phyloP scores from a whole-genome alignment of 257 asterid species.

The Solanum gracilifrons region DNA sequence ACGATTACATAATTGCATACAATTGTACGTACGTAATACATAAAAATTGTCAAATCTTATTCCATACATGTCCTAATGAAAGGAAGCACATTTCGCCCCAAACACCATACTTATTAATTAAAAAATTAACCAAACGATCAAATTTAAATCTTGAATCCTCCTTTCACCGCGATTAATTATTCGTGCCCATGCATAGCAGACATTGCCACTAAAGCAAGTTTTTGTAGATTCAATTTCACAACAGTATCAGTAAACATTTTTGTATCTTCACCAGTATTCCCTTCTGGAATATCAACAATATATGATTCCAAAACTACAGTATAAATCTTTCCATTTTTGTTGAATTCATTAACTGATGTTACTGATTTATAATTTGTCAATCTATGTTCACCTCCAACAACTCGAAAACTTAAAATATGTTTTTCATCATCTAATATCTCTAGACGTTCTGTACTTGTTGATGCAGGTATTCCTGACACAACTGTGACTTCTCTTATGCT shows the following conservation, averaged over 20 bases:
- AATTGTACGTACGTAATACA: neutral
- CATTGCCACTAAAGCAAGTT: constrained; percentile 58
- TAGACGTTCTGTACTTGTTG: constrained; percentile 81
- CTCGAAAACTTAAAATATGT: constrained; percentile 63
- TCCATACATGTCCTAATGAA: fast-evolving
- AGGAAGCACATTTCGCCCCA: too few relatives aligned
- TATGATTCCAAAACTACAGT: constrained; percentile 70
- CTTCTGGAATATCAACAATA: constrained; percentile 79
- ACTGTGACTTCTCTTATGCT: constrained; percentile 78
- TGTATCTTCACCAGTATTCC: constrained; percentile 83
- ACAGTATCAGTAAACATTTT: constrained; percentile 84
- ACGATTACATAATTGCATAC: neutral
- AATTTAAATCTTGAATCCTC: neutral
- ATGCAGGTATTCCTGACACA: constrained; percentile 85
- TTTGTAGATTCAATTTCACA: constrained; percentile 72
- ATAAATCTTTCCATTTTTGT: constrained; percentile 16
- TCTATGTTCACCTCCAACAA: constrained; percentile 88
- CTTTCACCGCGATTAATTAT: neutral
- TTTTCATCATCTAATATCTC: constrained; percentile 70
- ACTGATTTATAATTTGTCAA: constrained; percentile 68
- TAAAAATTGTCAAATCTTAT: neutral
- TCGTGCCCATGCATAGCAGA: constrained; percentile 37
- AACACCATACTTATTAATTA: neutral
- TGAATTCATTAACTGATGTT: constrained; percentile 58
- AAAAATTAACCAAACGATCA: neutral